phyloP scores from a whole-genome alignment of 495 filamentous ascomycete genomes.

The Thozetella sp. region DNA sequence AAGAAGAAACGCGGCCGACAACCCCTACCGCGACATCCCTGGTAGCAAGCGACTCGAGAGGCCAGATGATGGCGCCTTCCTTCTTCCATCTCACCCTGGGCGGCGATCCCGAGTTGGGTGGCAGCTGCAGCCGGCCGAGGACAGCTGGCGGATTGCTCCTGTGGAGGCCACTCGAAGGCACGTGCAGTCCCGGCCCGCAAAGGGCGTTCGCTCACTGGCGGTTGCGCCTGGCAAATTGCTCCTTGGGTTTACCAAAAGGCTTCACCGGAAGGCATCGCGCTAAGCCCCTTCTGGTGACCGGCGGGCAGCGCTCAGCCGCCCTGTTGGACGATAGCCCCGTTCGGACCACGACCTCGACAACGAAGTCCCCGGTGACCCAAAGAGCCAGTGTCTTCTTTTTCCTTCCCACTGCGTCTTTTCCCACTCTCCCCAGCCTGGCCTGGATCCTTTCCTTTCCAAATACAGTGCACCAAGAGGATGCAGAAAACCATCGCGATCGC shows the following conservation, averaged over 20 bases:
- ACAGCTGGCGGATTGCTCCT: background rate
- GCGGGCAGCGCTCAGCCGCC: slow-evolving; percentile 8
- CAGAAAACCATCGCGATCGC: background rate
- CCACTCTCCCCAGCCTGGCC: background rate
- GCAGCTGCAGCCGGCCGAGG: background rate
- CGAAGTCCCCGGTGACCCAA: background rate
- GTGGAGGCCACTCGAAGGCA: background rate
- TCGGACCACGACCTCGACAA: background rate
- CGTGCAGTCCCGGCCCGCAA: background rate
- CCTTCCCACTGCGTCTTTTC: background rate
- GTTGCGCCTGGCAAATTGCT: background rate
- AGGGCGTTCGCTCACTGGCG: background rate
- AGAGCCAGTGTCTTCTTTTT: no score
- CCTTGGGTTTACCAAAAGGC: slow-evolving; percentile 20
- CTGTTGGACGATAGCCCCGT: background rate
- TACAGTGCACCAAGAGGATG: background rate
- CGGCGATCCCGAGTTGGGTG: background rate
- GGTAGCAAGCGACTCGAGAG: no score
- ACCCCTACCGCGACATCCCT: background rate
- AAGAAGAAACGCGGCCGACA: no score
- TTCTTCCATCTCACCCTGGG: background rate
- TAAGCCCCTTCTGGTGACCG: slow-evolving; percentile 32
- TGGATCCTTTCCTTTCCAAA: background rate
- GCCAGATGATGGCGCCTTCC: background rate
- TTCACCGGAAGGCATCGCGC: slow-evolving; percentile 21